A percentile compares a stretch with the other conserved stretches of the same genome.
Conservation (phyloP, 352 stramenopile species). For the Phytophthora citricola region DNA sequence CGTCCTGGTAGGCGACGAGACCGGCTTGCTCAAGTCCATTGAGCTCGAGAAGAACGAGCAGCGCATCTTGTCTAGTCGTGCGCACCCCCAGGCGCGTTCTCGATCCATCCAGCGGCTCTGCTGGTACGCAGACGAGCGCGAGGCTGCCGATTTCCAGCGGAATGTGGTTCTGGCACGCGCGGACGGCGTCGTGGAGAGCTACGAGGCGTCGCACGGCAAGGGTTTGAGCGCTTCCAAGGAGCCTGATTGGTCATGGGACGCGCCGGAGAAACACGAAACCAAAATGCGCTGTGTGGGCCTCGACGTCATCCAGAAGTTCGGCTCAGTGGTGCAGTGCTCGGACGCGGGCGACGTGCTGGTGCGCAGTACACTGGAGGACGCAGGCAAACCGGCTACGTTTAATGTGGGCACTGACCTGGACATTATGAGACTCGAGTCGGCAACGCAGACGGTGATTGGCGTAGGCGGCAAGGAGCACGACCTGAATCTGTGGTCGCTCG, state of each 20-base stretch:
- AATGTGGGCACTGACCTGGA: conserved; percentile 62
- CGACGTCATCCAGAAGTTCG: conserved; percentile 62
- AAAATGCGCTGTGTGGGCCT: conserved; percentile 55
- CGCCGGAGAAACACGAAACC: conserved; percentile 12
- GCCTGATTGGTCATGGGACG: conserved; percentile 56
- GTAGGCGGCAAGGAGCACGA: conserved; percentile 87
- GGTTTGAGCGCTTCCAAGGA: conserved; percentile 34
- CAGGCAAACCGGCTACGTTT: conserved; percentile 53
- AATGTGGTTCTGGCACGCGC: conserved; percentile 69
- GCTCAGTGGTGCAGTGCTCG: conserved; percentile 76
- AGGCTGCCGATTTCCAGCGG: conserved; percentile 38
- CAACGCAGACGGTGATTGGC: conserved; percentile 61
- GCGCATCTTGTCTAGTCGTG: conserved; percentile 56
- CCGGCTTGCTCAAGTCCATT: conserved; percentile 82
- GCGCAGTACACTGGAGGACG: conserved; percentile 49
- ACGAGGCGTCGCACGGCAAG: conserved; percentile 54
- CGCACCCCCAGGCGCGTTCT: conserved; percentile 52
- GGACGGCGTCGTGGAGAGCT: conserved; percentile 73
- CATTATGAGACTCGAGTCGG: conserved; percentile 60
- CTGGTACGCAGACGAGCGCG: conserved; percentile 66
- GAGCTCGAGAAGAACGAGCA: conserved; percentile 78
- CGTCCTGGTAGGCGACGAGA: conserved; percentile 84
- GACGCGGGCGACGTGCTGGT: conserved; percentile 61
- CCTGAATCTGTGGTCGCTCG: conserved; percentile 81
- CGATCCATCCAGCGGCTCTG: conserved; percentile 60